Evolutionary conservation across 2,329 filamentous ascomycete genomes (phyloP).

Genomic region (Xylariales sp.): DNA sequence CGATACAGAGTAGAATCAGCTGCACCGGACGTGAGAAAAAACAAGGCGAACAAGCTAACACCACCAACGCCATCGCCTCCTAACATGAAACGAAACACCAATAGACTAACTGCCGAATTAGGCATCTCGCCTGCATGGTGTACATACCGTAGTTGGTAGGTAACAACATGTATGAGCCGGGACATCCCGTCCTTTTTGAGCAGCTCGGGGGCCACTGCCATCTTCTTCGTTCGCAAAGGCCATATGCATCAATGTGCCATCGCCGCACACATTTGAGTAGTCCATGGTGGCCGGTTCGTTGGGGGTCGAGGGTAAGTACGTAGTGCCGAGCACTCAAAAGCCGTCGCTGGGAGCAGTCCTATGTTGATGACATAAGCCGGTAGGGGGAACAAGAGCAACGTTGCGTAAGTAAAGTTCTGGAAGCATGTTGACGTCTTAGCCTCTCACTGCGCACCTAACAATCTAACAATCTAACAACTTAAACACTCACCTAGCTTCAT

Average conservation of each 20-base stretch:
- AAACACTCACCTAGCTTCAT: neutral
- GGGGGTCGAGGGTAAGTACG: neutral
- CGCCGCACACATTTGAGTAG: constrained; percentile 1
- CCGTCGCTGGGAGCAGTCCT: neutral
- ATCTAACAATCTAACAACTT: neutral
- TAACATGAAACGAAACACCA: constrained; percentile 31
- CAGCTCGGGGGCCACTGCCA: neutral
- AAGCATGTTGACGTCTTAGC: constrained; percentile 13
- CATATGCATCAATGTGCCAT: neutral
- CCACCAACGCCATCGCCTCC: neutral
- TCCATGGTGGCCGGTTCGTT: neutral
- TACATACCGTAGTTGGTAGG: neutral
- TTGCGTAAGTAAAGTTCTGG: constrained; percentile 5
- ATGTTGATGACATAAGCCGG: neutral
- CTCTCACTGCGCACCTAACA: constrained; percentile 4
- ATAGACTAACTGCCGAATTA: constrained; percentile 9
- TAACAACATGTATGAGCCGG: neutral
- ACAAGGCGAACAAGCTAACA: neutral
- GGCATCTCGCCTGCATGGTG: constrained; percentile 2
- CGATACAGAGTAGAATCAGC: neutral
- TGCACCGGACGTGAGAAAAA: neutral
- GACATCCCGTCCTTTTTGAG: constrained; percentile 3
- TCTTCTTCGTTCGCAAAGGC: neutral
- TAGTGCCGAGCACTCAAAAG: neutral
- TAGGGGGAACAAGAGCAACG: neutral